Evolutionary conservation across 106 monocot genomes (phyloP).

Genomic region (Triglochin maritima): DNA sequence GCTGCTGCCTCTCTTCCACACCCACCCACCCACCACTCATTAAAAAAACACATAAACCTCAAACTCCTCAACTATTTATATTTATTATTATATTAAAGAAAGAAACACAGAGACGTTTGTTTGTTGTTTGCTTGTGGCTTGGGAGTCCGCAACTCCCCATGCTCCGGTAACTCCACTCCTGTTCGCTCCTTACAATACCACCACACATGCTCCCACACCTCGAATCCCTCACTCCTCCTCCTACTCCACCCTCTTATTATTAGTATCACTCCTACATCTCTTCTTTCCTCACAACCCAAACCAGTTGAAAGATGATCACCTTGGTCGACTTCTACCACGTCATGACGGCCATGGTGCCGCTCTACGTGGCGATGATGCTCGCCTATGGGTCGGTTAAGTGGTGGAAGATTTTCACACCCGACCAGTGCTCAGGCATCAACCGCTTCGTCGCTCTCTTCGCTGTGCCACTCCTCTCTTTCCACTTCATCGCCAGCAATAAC

Average conservation of each 20-base stretch:
- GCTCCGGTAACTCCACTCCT: neutral
- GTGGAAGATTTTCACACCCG: conserved; percentile 54
- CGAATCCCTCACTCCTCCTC: neutral
- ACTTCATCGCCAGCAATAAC: conserved; percentile 30
- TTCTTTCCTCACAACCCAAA: neutral
- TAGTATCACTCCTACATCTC: neutral
- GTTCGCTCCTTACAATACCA: neutral
- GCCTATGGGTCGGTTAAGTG: conserved; percentile 51
- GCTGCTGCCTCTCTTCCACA: no score
- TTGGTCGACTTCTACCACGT: conserved; percentile 49
- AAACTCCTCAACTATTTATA: no score
- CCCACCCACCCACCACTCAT: no score
- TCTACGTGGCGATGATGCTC: conserved; percentile 65
- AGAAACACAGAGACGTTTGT: no score
- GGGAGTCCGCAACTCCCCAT: neutral
- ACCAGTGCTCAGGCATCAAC: conserved; percentile 63
- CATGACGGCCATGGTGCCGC: conserved; percentile 63
- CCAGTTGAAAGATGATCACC: conserved; percentile 31
- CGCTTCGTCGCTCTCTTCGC: conserved; percentile 37
- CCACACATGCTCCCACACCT: conserved; percentile 38
- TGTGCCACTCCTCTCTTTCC: conserved; percentile 29
- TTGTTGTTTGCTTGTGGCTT: no score
- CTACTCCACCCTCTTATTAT: neutral
- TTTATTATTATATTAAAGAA: no score
- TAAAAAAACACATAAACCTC: no score